Evolutionary conservation across 73 alveolate genomes (phyloP).

Genomic region (Breviolum minutum): DNA sequence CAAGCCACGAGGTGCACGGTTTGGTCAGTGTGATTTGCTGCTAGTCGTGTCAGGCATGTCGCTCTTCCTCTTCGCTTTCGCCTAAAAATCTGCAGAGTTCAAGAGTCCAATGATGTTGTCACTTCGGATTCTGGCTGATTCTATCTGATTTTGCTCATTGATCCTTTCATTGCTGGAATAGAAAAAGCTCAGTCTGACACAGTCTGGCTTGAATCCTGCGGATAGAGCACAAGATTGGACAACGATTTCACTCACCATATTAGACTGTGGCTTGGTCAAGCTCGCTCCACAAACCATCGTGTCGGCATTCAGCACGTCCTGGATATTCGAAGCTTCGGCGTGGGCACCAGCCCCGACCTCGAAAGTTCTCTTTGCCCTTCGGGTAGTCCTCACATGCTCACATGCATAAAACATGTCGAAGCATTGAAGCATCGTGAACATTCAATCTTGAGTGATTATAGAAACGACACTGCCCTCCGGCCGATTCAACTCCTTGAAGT

Average conservation of each 20-base stretch:
- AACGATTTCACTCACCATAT: background rate
- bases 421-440: background rate
- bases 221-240: background rate
- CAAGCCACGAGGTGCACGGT: too few relatives aligned
- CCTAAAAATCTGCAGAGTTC: background rate
- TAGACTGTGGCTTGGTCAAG: background rate
- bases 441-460: too few relatives aligned
- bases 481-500: conserved; percentile 45
- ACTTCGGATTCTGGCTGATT: too few relatives aligned
- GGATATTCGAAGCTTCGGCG: conserved; percentile 62
- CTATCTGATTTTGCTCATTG: too few relatives aligned
- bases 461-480: background rate
- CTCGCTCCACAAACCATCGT: background rate
- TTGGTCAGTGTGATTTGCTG: background rate
- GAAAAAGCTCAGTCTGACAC: background rate
- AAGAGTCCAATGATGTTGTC: background rate
- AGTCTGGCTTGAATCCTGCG: conserved; percentile 49
- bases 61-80: conserved; percentile 50
- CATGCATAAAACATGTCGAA: background rate
- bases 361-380: conserved; percentile 84
- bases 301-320: background rate
- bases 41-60: conserved; percentile 56
- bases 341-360: conserved; percentile 95
- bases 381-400: conserved; percentile 77
- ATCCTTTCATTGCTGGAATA: too few relatives aligned